Evolutionary conservation across 805 yeast species (phyloP).

Genomic region (Tetrapisispora iriomotensis): DNA sequence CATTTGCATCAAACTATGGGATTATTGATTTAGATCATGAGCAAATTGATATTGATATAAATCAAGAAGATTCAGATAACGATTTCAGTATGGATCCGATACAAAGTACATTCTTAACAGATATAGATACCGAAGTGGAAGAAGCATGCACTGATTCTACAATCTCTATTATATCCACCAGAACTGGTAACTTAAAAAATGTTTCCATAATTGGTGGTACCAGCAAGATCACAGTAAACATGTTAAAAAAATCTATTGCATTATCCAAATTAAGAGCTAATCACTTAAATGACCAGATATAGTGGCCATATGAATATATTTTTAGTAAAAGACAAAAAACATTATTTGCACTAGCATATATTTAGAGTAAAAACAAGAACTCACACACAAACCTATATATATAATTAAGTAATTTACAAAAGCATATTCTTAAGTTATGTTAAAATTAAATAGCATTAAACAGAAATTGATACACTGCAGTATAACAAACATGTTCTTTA

Average conservation of each 20-base stretch:
- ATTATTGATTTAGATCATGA: conserved; percentile 35
- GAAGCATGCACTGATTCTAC: conserved; percentile 49
- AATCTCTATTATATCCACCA: conserved; percentile 33
- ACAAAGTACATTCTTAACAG: conserved; percentile 48
- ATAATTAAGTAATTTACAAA: too few species aligned
- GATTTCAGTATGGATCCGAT: conserved; percentile 8
- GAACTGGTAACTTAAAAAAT: conserved; percentile 31
- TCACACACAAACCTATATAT: too few species aligned
- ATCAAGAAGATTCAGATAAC: conserved; percentile 26
- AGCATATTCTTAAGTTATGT: too few species aligned
- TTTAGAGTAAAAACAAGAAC: too few species aligned
- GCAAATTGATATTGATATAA: conserved; percentile 10
- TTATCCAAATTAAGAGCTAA: conserved; percentile 44
- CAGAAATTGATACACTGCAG: too few species aligned
- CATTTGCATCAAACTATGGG: conserved; percentile 48
- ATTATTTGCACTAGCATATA: too few species aligned
- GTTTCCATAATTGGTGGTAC: conserved; percentile 43
- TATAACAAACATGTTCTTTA: too few species aligned
- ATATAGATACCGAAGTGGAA: conserved; percentile 79
- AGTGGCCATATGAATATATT: too few species aligned
- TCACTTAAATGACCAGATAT: too few species aligned
- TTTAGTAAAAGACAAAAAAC: too few species aligned
- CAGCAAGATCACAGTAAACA: conserved; percentile 36
- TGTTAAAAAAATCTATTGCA: conserved; percentile 37
- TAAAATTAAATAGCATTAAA: too few species aligned